These are phyloP conservation scores for Flaveria linearis DNA, from an alignment of 129 eudicot genomes.

Conservation along the genomic window DNA sequence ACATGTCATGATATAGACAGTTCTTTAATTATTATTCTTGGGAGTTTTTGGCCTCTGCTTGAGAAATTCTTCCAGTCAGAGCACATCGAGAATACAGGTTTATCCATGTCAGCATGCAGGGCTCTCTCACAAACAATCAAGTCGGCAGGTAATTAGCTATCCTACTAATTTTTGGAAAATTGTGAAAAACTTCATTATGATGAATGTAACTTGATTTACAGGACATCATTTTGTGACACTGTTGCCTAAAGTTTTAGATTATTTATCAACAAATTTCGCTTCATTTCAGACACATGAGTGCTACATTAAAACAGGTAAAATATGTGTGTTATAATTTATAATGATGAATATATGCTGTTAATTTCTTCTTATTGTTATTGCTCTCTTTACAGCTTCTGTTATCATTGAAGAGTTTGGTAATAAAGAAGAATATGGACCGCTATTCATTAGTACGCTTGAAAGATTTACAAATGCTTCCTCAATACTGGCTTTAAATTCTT, in stretches of 20 bases:
- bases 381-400: slow-evolving; percentile 65
- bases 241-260: slow-evolving; percentile 77
- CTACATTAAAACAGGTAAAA: slow-evolving; percentile 86
- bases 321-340: slow-evolving; percentile 9
- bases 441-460: slow-evolving; percentile 77
- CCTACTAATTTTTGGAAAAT: background rate
- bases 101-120: slow-evolving; percentile 88
- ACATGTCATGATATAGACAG: slow-evolving; percentile 54
- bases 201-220: slow-evolving; percentile 39
- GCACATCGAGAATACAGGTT: slow-evolving; percentile 64
- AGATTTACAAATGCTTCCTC: slow-evolving; percentile 84
- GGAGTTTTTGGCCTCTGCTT: slow-evolving; percentile 83
- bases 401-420: slow-evolving; percentile 83
- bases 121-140: slow-evolving; percentile 88
- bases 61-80: slow-evolving; percentile 70
- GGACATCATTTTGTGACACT: slow-evolving; percentile 67
- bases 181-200: slow-evolving; percentile 13
- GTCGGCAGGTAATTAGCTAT: slow-evolving; percentile 57
- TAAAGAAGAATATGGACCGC: slow-evolving; percentile 73
- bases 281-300: slow-evolving; percentile 82
- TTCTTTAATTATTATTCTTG: slow-evolving; percentile 51
- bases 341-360: slow-evolving; percentile 19
- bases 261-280: slow-evolving; percentile 66
- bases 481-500: slow-evolving; percentile 83
- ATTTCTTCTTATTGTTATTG: background rate